Evolutionary conservation across 2,329 filamentous ascomycete genomes (phyloP), one percentile per base, ranked within the genome.

Genomic region (Lachnellula hyalina): DNA sequence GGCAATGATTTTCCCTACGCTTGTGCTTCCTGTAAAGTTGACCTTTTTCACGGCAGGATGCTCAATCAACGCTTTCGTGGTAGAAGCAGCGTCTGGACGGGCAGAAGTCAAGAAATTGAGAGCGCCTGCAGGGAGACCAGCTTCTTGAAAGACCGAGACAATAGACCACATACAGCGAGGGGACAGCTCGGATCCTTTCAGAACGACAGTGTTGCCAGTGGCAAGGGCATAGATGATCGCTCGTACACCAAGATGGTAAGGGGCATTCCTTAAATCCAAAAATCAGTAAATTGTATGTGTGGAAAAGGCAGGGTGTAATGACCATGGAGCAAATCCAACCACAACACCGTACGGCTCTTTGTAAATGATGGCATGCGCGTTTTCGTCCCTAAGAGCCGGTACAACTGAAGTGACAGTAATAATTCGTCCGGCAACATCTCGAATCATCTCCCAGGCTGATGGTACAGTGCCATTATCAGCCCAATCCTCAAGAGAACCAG

Each of bases 311-410:
- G 25, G 25, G 6, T 25, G 25, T 25, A 25, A 41, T 62, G 70
- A 84, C 89, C 90, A 94, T 14, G 90, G 88, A 3, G 86, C 87
- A 70, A 94, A 90, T 3, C 81, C 84, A 32, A 93, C 72, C n/a
- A 91, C 77, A 12, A 93, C 89, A 1, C 90, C 90, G 63, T 82
- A 89, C 0, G 90, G 89, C 71, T 91, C 86, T 66, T 83, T 85
- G 61, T 85, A 70, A 7, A 94, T 73, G 62, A 93, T 74, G 0
- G 83, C 87, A 49, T 73, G 75, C 35, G 76, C 76, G 0, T 75
- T 77, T 36, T 80, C 74, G 15, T 80, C 66, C 4, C 62, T 55
- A 4, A 68, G 55, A 23, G 65, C 62, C 7, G 74, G 71, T 32
- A 70, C 62, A 47, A 61, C 65, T 7, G 64, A 70, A 48, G 70